phyloP scores from a whole-genome alignment of 768 basidiomycete genomes.

The Rhodotorula paludigena region DNA sequence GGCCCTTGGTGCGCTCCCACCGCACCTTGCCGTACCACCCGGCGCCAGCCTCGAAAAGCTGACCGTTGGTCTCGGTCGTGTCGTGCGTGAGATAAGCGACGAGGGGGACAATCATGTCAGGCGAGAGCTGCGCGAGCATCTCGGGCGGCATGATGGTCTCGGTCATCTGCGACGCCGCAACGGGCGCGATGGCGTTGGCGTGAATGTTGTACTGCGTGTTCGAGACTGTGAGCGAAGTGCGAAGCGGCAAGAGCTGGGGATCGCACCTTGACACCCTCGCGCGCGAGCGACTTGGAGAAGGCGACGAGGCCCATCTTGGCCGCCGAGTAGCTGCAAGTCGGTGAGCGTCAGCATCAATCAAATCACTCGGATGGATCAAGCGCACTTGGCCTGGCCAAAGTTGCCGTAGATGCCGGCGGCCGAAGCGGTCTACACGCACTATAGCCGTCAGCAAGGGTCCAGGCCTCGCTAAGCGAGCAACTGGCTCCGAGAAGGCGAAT shows the following conservation, averaged over 20 bases:
- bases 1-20: constrained; percentile 85
- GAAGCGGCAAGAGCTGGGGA: background rate
- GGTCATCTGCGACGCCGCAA: constrained; percentile 96
- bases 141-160: constrained; percentile 84
- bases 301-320: constrained; percentile 93
- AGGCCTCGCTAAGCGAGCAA: too few relatives aligned
- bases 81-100: constrained; percentile 67
- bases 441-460: background rate
- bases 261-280: constrained; percentile 70
- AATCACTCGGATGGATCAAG: too few relatives aligned
- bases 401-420: constrained; percentile 66
- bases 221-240: background rate
- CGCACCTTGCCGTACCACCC: constrained; percentile 86
- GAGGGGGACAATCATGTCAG: constrained; percentile 86
- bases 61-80: constrained; percentile 59
- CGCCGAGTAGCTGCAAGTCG: constrained; percentile 72
- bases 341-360: background rate
- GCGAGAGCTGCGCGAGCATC: constrained; percentile 66
- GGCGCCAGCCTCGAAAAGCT: constrained; percentile 86
- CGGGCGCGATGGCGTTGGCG: constrained; percentile 81
- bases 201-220: constrained; percentile 58
- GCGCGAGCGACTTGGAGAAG: constrained; percentile 87
- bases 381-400: constrained; percentile 45
- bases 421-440: constrained; percentile 58
- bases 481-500: too few relatives aligned